Conservation (phyloP, 805 yeast genomes). For the Zygosaccharomyces siamensis region DNA sequence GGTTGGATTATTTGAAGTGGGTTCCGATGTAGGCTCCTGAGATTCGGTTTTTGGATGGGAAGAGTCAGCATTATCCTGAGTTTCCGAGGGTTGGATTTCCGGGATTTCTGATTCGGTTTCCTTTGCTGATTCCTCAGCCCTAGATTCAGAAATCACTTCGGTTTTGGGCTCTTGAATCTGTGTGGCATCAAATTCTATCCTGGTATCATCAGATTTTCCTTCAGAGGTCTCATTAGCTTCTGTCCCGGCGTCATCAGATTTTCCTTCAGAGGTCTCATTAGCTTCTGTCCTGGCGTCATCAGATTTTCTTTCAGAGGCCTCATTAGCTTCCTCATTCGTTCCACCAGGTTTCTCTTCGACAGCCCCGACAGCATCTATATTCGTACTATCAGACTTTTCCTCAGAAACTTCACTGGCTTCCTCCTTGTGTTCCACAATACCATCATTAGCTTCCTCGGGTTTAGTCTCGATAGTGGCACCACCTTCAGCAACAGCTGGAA, state of each 20-base stretch:
- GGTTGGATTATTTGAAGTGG: conserved; percentile 6
- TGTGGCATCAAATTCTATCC: not conserved
- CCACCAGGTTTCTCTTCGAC: too few relatives aligned
- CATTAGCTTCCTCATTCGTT: not conserved
- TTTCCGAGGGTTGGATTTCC: conserved; percentile 6
- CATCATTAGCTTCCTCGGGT: conserved; percentile 6
- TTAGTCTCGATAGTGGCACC: not conserved
- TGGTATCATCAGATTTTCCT: not conserved
- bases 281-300: not conserved
- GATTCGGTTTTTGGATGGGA: conserved; percentile 7
- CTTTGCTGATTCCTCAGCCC: not conserved
- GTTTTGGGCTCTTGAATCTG: too few relatives aligned
- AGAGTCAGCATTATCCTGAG: conserved; percentile 10
- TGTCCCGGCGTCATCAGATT: not conserved
- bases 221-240: not conserved
- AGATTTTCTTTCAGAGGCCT: not conserved
- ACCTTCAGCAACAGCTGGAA: conserved; percentile 8
- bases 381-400: not conserved
- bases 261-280: not conserved
- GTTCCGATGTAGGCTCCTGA: conserved; percentile 9
- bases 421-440: not conserved
- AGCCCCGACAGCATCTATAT: not conserved
- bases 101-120: not conserved
- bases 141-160: too few relatives aligned
- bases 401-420: not conserved